Evolutionary conservation across 352 stramenopile genomes (phyloP).

Genomic region (Phytophthora brassicae): DNA sequence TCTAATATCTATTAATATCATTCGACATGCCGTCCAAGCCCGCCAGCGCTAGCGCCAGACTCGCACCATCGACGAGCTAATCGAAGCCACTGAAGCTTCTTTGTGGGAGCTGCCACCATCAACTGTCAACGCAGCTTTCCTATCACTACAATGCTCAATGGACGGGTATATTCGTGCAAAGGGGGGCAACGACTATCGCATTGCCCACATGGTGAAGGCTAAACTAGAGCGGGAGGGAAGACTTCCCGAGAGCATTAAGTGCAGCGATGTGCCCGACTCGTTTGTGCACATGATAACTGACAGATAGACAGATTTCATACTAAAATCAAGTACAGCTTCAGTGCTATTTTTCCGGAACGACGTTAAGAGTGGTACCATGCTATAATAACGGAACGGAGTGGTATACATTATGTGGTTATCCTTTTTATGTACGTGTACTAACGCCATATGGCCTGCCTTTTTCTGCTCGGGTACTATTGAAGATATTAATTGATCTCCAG

Average conservation of each 20-base stretch:
- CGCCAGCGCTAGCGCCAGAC: background rate
- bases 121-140: conserved; percentile 6
- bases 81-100: background rate
- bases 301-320: conserved; percentile 6
- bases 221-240: conserved; percentile 16
- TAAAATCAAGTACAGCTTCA: conserved; percentile 5
- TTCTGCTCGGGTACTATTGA: too few relatives aligned
- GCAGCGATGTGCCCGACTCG: background rate
- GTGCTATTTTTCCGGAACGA: conserved; percentile 1
- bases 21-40: conserved; percentile 7
- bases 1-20: background rate
- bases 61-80: conserved; percentile 4
- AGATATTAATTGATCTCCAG: too few relatives aligned
- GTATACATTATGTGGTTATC: too few relatives aligned
- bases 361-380: background rate
- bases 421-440: too few relatives aligned
- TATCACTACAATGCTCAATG: conserved; percentile 15
- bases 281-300: conserved; percentile 7
- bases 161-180: conserved; percentile 8
- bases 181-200: conserved; percentile 4
- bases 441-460: too few relatives aligned
- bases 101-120: conserved; percentile 9
- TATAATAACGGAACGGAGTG: conserved; percentile 5
- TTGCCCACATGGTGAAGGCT: conserved; percentile 9
- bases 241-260: conserved; percentile 13